Evolutionary conservation across 129 eudicot species (phyloP).

Genomic region (Oenanthe sinensis): DNA sequence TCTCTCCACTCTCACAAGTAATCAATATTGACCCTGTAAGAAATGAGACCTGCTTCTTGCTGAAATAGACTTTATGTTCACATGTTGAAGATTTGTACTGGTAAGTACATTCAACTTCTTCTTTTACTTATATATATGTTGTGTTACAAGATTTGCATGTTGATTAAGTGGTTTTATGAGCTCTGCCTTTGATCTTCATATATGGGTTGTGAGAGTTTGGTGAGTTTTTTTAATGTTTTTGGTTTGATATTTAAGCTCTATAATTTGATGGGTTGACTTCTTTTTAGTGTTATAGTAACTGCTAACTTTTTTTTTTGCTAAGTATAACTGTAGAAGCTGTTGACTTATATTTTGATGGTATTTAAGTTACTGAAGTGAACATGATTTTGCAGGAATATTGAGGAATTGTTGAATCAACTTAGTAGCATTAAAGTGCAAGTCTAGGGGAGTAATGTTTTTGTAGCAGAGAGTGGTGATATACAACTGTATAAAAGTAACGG

Average conservation of each 20-base stretch:
- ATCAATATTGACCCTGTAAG: not conserved
- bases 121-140: not conserved
- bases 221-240: not conserved
- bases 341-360: not conserved
- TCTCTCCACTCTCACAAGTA: not conserved
- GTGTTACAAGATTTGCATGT: not conserved
- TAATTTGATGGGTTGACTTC: not conserved
- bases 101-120: not conserved
- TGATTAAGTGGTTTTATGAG: not conserved
- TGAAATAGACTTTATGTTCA: not conserved
- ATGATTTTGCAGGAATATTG: constrained; percentile 3
- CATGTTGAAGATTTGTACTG: not conserved
- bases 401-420: not conserved
- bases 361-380: not conserved
- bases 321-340: not conserved
- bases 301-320: not conserved
- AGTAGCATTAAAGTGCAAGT: not conserved
- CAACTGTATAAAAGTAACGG: not conserved
- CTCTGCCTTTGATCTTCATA: not conserved
- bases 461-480: not conserved
- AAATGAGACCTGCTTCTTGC: not conserved
- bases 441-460: constrained; percentile 5
- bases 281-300: not conserved
- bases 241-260: not conserved
- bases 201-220: not conserved